Percentiles rank a stretch among this genome's conserved stretches.
Evolutionary conservation across 768 basidiomycete genomes (phyloP).

Genomic region (Russula brevipes): DNA sequence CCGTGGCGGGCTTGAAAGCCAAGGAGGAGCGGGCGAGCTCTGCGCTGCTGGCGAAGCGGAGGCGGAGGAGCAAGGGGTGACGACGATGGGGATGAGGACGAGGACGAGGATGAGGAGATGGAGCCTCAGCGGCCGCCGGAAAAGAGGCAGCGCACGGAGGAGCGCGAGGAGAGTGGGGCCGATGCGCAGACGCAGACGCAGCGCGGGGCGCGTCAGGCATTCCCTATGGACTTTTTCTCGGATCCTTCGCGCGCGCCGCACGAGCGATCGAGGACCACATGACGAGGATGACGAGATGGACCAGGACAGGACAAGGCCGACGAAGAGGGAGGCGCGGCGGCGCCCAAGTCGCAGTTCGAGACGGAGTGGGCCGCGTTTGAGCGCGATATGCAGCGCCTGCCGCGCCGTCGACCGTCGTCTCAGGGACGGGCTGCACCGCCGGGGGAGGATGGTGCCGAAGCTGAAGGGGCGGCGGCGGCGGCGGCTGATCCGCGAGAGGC

Average conservation of each 20-base stretch:
- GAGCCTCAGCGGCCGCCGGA: constrained; percentile 30
- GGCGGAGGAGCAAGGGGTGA: constrained; percentile 37
- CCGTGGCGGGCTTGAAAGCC: constrained; percentile 44
- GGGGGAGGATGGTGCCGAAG: no score
- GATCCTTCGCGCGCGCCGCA: constrained; percentile 53
- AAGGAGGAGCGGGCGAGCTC: constrained; percentile 36
- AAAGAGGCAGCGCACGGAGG: constrained; percentile 34
- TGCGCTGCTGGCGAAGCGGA: not conserved
- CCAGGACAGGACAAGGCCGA: constrained; percentile 16
- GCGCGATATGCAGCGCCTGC: constrained; percentile 39
- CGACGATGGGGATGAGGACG: constrained; percentile 31
- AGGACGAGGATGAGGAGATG: not conserved
- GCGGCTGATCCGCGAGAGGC: constrained; percentile 36
- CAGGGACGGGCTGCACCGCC: no score
- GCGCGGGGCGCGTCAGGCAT: constrained; percentile 23
- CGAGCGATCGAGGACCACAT: constrained; percentile 27
- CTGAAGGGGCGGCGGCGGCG: not conserved
- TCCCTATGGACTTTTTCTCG: constrained; percentile 79
- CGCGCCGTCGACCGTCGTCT: not conserved
- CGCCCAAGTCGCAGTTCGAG: constrained; percentile 44
- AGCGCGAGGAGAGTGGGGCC: constrained; percentile 21
- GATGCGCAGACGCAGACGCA: constrained; percentile 7
- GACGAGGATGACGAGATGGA: constrained; percentile 35
- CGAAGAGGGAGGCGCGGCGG: constrained; percentile 20
- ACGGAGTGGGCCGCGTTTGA: constrained; percentile 73